Percentiles rank a stretch among this genome's conserved stretches.
phyloP scores from a whole-genome alignment of 73 alveolate species.

The Stentor roeselii region DNA sequence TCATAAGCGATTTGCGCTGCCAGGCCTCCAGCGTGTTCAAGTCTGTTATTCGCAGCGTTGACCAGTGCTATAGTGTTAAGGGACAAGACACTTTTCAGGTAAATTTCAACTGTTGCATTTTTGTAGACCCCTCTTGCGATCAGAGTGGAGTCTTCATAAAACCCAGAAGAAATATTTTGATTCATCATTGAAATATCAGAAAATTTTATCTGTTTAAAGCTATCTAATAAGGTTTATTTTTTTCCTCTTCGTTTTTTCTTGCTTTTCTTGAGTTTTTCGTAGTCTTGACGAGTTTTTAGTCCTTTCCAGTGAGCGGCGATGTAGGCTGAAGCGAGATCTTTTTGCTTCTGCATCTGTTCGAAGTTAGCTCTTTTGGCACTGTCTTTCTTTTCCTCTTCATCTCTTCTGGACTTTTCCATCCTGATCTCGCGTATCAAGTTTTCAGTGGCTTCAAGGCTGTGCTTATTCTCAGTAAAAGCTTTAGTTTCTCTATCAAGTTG shows the following conservation, averaged over 20 bases:
- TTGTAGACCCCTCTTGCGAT: too few relatives aligned
- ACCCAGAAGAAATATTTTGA: too few relatives aligned
- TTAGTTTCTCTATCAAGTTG: slow-evolving; percentile 14
- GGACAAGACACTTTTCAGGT: too few relatives aligned
- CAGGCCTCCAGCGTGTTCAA: slow-evolving; percentile 37
- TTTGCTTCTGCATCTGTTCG: background rate
- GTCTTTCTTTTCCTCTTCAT: slow-evolving; percentile 25
- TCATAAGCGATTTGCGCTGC: slow-evolving; percentile 19
- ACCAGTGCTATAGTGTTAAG: too few relatives aligned
- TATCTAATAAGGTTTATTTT: background rate
- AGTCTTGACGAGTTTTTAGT: slow-evolving; percentile 2
- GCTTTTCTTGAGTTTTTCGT: slow-evolving; percentile 17
- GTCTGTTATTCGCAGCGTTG: slow-evolving; percentile 38
- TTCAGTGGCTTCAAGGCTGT: background rate
- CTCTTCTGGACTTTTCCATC: slow-evolving; percentile 10
- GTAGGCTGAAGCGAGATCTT: slow-evolving; percentile 13
- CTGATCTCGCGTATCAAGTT: background rate
- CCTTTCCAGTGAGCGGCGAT: slow-evolving; percentile 31
- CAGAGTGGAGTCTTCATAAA: too few relatives aligned
- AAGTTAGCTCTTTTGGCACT: background rate
- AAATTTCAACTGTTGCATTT: too few relatives aligned
- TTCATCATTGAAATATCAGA: too few relatives aligned
- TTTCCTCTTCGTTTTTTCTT: slow-evolving; percentile 25
- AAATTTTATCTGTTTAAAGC: background rate
- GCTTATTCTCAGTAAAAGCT: slow-evolving; percentile 1